Evolutionary conservation across 1,139 yeast genomes (phyloP), one percentile per base, ranked within the genome.

Genomic region (Lodderomyces jiufengensis): DNA sequence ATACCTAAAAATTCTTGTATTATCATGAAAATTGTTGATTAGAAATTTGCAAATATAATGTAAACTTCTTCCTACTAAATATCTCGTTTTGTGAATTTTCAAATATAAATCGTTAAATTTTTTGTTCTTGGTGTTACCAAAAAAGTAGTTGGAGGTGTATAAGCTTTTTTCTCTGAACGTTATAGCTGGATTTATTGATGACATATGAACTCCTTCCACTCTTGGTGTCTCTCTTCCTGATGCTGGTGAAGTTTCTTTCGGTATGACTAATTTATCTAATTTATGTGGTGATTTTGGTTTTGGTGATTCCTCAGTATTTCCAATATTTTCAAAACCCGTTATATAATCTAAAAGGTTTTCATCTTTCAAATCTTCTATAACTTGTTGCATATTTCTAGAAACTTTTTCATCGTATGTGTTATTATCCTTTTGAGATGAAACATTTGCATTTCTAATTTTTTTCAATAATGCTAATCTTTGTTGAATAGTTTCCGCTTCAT

Each of bases 1-100:
- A 30, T 80, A 78, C 47, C 79, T 79, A 55, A 81, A 76, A 13
- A 85, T 59, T 12, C 78, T 76, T n/a, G 86, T 76, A 44, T 86
- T 84, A 44, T 84, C 88, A 37, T 75, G 79, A 39, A 74, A 74
- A 37, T 74, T 61, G 3, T 65, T 56, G 3, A 59, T 51, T 44
- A 88, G 56, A 46, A 73, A 76, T 26, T 62, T 53, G 46, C 71
- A 73, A 13, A 85, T 62, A 5, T 69, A 65, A 50, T 86, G 95
- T 37, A 92, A 70, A 38, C 78, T 66, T 39, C 70, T 67, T 0
- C 96, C 97, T 31, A 88, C 70, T 33, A 66, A 56, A 23, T 73
- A 66, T 39, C 95, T 73, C 9, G 78, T 61, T 15, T 71, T 66
- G 50, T 86, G 95, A 9, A 90, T 61, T 38, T 71, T 70, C 31